Evolutionary conservation across 2,329 filamentous ascomycete genomes (phyloP), one percentile per base, ranked within the genome.

Genomic region (Hawksworthiomyces lignivorus): DNA sequence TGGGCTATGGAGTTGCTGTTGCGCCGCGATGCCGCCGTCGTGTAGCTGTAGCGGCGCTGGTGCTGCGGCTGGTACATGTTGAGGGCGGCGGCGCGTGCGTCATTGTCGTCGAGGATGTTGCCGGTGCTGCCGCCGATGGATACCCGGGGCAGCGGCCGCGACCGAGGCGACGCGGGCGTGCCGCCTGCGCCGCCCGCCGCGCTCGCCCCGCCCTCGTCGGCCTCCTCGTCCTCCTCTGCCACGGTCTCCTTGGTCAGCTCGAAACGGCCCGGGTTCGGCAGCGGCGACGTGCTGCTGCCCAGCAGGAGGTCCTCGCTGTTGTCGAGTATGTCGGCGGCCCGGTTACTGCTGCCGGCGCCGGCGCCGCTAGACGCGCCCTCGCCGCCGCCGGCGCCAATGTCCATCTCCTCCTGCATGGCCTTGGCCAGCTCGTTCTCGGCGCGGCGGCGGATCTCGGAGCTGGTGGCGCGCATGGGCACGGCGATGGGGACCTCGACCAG

Each of bases 401-500:
- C 92, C 75, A 95, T 89, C 56, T 92, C 89, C 53, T 95, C 90
- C 48, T 94, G 81, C 60, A 69, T 75, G 15, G 45, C 48, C 54
- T 57, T 61, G 40, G 54, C 61, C 14, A 48, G 39, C 40, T 50
- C 50, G 18, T 35, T 39, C 43, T 44, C 42, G 40, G 42, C 42
- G 7, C 78, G 80, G 41, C 84, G 77, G 45, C 82, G 80, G 68
- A 87, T 82, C 56, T 97, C 90, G n/a, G 81, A 80, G 5, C 86
- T 90, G 8, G 89, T 84, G 8, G 78, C 77, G 37, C 86, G 81
- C 72, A 98, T 82, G 19, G 90, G 90, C 24, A 96, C 87, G 3
- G 89, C 92, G 36, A 97, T 83, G 3, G 92, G 92, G 14, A 98
- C 85, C 55, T 98, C 92, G 18, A 98, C 92, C 18, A 97, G 69